Base-by-base conservation (phyloP, 176 grass and related monocot species). In the Panicum miliaceum region DNA sequence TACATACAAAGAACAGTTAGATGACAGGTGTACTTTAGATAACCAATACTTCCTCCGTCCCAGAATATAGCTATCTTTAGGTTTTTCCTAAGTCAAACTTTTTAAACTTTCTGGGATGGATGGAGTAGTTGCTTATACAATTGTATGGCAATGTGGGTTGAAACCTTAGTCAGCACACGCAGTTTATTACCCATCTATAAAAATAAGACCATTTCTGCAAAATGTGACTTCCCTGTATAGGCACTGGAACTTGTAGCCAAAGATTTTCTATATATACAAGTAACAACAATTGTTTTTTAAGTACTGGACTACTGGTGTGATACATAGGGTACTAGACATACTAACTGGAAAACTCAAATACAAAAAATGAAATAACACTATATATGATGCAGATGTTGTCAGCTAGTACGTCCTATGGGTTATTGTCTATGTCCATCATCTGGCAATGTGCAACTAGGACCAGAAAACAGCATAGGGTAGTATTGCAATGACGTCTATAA, bases 181-280 rank as follows among this genome's bases (percentile, higher is more conserved):
- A 64, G 13, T 25, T 68, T 19, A 68, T 45, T 43, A 34, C 42
- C 50, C 56, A n/a, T 27, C 43, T 63, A 61, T 35, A 85, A 34
- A 72, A 42, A 65, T 7, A 57, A 45, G 65, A 29, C 12, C 43
- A 45, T 46, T 84, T 56, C 35, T 0, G 3, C 22, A 80, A 76
- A 38, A 23, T 40, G 4, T 15, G 7, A 64, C 27, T 75, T 38
- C 1, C 32, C 9, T 82, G 47, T 19, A 52, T 29, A 68, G 22
- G 48, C 36, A 64, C 51, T 27, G 41, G 61, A 59, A 15, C 34
- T 63, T 66, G 35, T 84, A 82, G 19, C 27, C 26, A 77, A 77
- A 72, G 10, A 54, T 52, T 83, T 32, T 83, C 22, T 16, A 35
- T 34, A 32, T 7, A 57, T n/a, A 65, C 41, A 74, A 65, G 40